Base-by-base conservation (phyloP, 2,329 filamentous ascomycete genomes). In the Scedosporium dehoogii region DNA sequence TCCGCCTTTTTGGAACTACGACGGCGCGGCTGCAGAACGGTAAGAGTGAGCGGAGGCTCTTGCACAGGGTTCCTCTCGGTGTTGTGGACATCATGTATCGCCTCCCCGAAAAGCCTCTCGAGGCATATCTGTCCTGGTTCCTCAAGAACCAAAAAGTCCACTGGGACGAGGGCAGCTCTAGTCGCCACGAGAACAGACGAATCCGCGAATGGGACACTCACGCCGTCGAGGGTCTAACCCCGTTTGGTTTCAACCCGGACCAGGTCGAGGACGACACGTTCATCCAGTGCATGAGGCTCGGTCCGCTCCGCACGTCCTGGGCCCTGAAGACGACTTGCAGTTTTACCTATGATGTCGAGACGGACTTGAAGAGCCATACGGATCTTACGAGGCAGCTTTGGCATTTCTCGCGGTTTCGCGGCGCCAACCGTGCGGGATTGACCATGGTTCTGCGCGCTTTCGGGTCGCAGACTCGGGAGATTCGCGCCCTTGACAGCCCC, bases 401-500 rank as follows among this genome's bases (percentile, higher is more conserved):
- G 12, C 59, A 65, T 18, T 77, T 73, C 65, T 72, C 74, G 1
- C 61, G 59, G 3, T 73, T 76, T 60, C 76, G 77, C 10, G 79
- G 78, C 1, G 73, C 72, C 61, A 73, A 75, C 51, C 75, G 80
- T 55, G 79, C 78, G 6, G 79, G 74, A 18, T 68, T 81, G 23
- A 78, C 81, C 65, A 73, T 74, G 33, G 72, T 71, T 18, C 70
- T 81, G 38, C 73, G 73, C 48, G 64, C 70, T 12, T 73, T 79
- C 57, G 68, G 51, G 14, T 58, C 60, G 5, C 51, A 70, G 33
- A 75, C 68, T 62, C 44, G 62, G 4, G 77, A 78, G 68, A 78
- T 78, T 62, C 68, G 67, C 51, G 65, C 68, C 6, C 68, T 73
- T 46, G 71, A 73, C 63, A 74, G 70, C 2, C 69, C 72, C 2